These are phyloP conservation scores for Cutaneotrichosporon spelunceum DNA, from an alignment of 1,284 basidiomycete species.

Conservation along the genomic window DNA sequence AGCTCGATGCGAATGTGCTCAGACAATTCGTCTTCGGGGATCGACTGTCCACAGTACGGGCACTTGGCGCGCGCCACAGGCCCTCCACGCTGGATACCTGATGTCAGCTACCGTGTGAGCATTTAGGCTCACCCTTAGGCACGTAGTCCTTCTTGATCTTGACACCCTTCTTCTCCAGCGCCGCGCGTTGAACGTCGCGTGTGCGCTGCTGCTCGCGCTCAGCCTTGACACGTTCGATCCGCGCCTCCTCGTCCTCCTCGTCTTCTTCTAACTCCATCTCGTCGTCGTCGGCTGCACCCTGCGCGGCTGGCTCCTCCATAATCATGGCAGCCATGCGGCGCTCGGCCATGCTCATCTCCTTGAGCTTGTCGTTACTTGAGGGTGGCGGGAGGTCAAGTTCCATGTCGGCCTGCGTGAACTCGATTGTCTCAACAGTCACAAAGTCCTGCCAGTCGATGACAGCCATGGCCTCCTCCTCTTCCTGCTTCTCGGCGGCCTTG, in stretches of 20 bases:
- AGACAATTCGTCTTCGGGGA: constrained; percentile 88
- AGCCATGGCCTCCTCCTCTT: constrained; percentile 65
- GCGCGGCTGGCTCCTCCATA: constrained; percentile 86
- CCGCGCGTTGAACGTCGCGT: constrained; percentile 69
- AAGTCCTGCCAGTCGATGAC: constrained; percentile 99
- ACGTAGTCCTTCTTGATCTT: constrained; percentile 97
- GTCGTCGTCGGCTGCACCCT: constrained; percentile 52
- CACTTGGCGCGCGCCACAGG: constrained; percentile 77
- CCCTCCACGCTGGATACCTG: constrained; percentile 59
- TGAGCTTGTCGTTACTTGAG: constrained; percentile 89
- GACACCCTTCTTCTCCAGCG: constrained; percentile 77
- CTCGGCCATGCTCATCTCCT: constrained; percentile 94
- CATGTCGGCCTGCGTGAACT: constrained; percentile 90
- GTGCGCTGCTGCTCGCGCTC: constrained; percentile 72
- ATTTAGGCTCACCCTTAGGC: constrained; percentile 68
- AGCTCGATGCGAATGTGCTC: constrained; percentile 99
- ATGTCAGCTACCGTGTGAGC: constrained; percentile 35
- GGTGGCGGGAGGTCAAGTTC: constrained; percentile 89
- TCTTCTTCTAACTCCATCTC: constrained; percentile 58
- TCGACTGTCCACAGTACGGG: constrained; percentile 88
- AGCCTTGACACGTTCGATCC: constrained; percentile 64
- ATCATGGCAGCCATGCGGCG: constrained; percentile 98
- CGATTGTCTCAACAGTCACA: constrained; percentile 96
- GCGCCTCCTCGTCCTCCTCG: constrained; percentile 59
- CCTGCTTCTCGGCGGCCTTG: constrained; percentile 83